A percentile compares a stretch with the other conserved stretches of the same genome.
Evolutionary conservation across 495 filamentous ascomycete species (phyloP).

Genomic region (Friedmanniomyces simplex): DNA sequence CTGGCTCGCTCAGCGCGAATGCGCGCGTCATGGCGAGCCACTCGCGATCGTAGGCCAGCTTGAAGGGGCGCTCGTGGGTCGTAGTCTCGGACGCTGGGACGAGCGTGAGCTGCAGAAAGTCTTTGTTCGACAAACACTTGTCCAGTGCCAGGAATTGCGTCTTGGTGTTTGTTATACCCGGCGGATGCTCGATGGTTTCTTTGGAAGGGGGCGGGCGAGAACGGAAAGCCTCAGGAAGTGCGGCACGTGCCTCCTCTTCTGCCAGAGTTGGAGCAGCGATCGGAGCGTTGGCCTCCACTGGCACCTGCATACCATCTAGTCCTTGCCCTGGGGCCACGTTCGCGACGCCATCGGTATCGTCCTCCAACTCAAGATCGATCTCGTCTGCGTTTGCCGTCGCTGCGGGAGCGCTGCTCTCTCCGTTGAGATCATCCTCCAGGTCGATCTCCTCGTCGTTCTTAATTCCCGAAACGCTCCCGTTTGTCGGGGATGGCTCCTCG

Average conservation of each 20-base stretch:
- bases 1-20: conserved; percentile 45
- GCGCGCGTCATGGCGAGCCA: conserved; percentile 88
- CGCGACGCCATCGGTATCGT: conserved; percentile 15
- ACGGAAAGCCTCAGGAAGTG: conserved; percentile 49
- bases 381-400: conserved; percentile 15
- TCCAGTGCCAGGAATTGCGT: conserved; percentile 83
- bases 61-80: conserved; percentile 25
- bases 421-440: conserved; percentile 29
- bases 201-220: conserved; percentile 56
- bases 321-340: conserved; percentile 3
- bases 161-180: conserved; percentile 56
- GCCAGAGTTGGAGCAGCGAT: background rate
- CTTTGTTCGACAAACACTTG: conserved; percentile 65
- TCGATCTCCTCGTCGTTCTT: conserved; percentile 33
- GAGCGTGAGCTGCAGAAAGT: conserved; percentile 72
- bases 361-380: conserved; percentile 19
- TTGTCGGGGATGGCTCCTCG: background rate
- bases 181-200: conserved; percentile 29
- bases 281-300: background rate
- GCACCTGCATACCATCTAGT: background rate
- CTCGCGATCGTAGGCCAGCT: conserved; percentile 77
- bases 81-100: conserved; percentile 36
- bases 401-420: background rate
- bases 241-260: conserved; percentile 12
- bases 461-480: background rate